Percentiles rank a stretch among this genome's conserved stretches.
These are phyloP conservation scores for Pseudogymnoascus sp. DNA, from an alignment of 2,329 filamentous ascomycete species.

Conservation along the genomic window DNA sequence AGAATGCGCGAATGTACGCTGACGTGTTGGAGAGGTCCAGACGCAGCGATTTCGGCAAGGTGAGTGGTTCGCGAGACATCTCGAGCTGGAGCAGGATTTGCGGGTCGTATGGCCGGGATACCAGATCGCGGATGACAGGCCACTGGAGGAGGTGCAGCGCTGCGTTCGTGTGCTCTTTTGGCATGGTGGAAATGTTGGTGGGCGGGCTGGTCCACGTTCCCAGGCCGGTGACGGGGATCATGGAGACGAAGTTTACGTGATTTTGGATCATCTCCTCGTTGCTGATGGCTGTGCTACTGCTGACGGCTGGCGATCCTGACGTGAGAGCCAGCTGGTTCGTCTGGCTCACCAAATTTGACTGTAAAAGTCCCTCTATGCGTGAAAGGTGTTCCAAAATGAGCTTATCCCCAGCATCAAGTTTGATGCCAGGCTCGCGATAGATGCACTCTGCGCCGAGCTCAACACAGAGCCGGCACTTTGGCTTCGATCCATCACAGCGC, in stretches of 20 bases:
- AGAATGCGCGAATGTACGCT: slow-evolving; percentile 70
- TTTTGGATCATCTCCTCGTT: slow-evolving; percentile 47
- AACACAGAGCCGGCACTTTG: slow-evolving; percentile 76
- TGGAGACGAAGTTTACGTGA: slow-evolving; percentile 40
- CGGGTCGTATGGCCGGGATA: slow-evolving; percentile 69
- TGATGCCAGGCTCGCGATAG: slow-evolving; percentile 78
- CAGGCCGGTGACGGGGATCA: slow-evolving; percentile 55
- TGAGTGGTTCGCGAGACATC: slow-evolving; percentile 69
- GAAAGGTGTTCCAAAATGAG: slow-evolving; percentile 71
- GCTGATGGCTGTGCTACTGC: slow-evolving; percentile 53
- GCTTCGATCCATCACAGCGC: slow-evolving; percentile 68
- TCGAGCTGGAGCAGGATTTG: slow-evolving; percentile 75
- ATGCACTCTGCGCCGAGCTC: slow-evolving; percentile 76
- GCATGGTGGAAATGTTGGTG: slow-evolving; percentile 75
- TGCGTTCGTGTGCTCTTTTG: slow-evolving; percentile 74
- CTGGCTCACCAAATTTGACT: slow-evolving; percentile 52
- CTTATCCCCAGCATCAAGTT: slow-evolving; percentile 79
- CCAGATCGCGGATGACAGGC: slow-evolving; percentile 70
- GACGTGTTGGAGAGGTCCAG: slow-evolving; percentile 67
- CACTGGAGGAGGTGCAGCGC: slow-evolving; percentile 71
- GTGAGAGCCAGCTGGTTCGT: slow-evolving; percentile 46
- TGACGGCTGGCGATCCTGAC: slow-evolving; percentile 56
- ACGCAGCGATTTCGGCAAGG: slow-evolving; percentile 53
- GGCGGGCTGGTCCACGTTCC: slow-evolving; percentile 59
- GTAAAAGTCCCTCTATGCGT: slow-evolving; percentile 71